phyloP scores from a whole-genome alignment of 192 early-diverging fungal genomes.

The Coemansia reversa region DNA sequence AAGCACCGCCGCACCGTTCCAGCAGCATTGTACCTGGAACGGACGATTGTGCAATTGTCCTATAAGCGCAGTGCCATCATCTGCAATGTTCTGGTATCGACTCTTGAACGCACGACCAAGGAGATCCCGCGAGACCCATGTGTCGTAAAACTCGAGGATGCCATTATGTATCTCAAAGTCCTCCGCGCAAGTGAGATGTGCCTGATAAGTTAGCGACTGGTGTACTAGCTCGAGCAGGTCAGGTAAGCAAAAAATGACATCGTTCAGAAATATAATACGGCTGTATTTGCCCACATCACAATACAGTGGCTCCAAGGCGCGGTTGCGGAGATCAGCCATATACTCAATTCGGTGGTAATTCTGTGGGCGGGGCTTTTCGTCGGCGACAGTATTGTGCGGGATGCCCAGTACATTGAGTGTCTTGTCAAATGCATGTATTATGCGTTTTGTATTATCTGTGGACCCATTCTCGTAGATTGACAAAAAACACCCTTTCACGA shows the following conservation, averaged over 20 bases:
- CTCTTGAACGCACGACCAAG: constrained; percentile 43
- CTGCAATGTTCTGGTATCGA: constrained; percentile 34
- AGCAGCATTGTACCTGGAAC: constrained; percentile 56
- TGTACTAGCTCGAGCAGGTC: constrained; percentile 54
- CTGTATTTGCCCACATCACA: constrained; percentile 8
- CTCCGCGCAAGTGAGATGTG: constrained; percentile 55
- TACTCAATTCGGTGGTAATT: constrained; percentile 47
- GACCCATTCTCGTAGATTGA: constrained; percentile 56
- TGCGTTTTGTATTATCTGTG: constrained; percentile 34
- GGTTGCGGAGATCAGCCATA: constrained; percentile 52
- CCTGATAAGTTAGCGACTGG: constrained; percentile 43
- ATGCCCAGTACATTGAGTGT: constrained; percentile 22
- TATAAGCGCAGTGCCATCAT: constrained; percentile 24
- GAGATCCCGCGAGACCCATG: constrained; percentile 54
- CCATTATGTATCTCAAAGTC: constrained; percentile 46
- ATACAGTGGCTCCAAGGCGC: constrained; percentile 45
- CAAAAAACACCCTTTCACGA: constrained; percentile 26
- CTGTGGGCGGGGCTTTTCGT: constrained; percentile 5
- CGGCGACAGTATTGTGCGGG: constrained; percentile 23
- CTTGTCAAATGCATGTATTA: constrained; percentile 20
- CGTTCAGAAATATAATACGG: constrained; percentile 48
- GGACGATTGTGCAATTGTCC: constrained; percentile 28
- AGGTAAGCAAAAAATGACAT: constrained; percentile 48
- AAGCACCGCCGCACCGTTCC: constrained; percentile 53
- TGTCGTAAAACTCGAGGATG: constrained; percentile 47